Evolutionary conservation across 805 yeast species (phyloP).

Genomic region (Lipomyces orientalis): DNA sequence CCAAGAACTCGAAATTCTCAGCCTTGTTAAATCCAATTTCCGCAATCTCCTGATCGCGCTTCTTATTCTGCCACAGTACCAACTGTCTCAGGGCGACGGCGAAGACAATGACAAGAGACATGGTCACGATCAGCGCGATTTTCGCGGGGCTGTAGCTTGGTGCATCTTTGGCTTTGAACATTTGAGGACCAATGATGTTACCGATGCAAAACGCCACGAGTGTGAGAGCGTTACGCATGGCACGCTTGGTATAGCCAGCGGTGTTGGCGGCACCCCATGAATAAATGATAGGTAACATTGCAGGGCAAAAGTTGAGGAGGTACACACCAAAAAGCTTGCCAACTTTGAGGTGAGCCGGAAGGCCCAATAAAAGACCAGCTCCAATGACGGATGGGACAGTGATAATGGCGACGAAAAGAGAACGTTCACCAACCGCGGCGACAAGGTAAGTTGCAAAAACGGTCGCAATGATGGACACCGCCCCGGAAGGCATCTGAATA

Average conservation of each 20-base stretch:
- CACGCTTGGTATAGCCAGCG: conserved; percentile 79
- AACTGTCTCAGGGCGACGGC: conserved; percentile 44
- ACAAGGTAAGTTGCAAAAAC: conserved; percentile 50
- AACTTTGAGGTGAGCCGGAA: conserved; percentile 14
- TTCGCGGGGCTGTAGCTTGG: conserved; percentile 66
- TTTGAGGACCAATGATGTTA: conserved; percentile 69
- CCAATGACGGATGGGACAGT: conserved; percentile 25
- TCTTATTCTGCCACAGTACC: conserved; percentile 52
- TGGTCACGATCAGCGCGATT: conserved; percentile 59
- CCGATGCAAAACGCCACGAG: conserved; percentile 72
- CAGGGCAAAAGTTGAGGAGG: conserved; percentile 27
- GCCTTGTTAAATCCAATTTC: conserved; percentile 19
- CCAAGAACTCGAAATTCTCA: conserved; percentile 55
- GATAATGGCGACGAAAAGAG: conserved; percentile 19
- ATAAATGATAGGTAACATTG: conserved; percentile 22
- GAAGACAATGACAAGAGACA: conserved; percentile 53
- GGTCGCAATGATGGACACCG: conserved; percentile 53
- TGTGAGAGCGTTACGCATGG: conserved; percentile 61
- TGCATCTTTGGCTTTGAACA: conserved; percentile 57
- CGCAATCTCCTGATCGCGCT: conserved; percentile 53
- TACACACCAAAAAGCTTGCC: conserved; percentile 27
- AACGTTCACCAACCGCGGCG: conserved; percentile 20
- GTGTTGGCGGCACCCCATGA: conserved; percentile 48
- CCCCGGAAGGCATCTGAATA: conserved; percentile 56
- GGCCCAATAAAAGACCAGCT: conserved; percentile 23